Conservation (phyloP, 2,329 filamentous ascomycete species). For the Penicillium hordei region DNA sequence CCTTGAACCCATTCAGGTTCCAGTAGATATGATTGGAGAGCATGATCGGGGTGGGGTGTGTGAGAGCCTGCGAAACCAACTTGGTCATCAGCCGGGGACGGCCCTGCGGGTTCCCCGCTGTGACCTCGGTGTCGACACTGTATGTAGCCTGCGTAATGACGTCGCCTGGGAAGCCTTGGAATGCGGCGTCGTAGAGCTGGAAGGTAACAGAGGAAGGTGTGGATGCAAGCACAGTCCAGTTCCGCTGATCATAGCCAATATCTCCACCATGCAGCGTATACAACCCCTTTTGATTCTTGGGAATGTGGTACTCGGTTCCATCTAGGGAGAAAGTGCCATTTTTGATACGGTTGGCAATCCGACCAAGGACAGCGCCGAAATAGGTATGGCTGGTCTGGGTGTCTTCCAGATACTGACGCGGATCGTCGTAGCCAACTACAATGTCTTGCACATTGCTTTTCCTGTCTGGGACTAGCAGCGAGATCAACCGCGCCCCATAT, state of each 20-base stretch:
- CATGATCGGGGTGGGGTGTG: neutral
- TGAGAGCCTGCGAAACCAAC: neutral
- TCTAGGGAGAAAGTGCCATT: neutral
- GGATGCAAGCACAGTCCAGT: neutral
- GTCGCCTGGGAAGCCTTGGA: neutral
- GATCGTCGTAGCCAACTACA: neutral
- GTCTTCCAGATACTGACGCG: neutral
- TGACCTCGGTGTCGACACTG: neutral
- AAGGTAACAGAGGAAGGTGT: neutral
- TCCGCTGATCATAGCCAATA: neutral
- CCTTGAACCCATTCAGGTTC: neutral
- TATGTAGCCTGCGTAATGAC: neutral
- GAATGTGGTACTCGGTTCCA: neutral
- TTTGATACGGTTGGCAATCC: neutral
- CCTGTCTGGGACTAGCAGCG: neutral
- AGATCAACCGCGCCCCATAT: neutral
- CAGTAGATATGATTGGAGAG: neutral
- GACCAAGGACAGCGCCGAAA: neutral
- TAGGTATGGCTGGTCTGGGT: neutral
- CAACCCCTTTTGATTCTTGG: neutral
- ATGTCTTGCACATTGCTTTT: neutral
- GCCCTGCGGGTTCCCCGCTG: neutral
- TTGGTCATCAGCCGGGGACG: neutral
- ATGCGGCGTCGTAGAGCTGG: neutral
- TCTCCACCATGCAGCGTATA: neutral